phyloP scores from a whole-genome alignment of 306 rosid genomes.

The Rosa lucieae region DNA sequence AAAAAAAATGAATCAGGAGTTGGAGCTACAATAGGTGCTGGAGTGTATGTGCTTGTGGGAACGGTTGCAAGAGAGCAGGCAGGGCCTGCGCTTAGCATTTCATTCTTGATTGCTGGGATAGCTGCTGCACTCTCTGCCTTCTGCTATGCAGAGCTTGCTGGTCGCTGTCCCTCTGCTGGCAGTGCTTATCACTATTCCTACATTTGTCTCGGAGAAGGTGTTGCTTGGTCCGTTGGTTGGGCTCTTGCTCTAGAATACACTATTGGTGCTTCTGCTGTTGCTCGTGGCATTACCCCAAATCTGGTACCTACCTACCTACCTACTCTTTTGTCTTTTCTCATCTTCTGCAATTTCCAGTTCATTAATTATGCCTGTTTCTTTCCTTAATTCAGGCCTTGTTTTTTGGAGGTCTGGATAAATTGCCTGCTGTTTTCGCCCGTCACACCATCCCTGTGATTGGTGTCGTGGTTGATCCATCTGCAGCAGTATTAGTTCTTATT shows the following conservation, averaged over 20 bases:
- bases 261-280: conserved; percentile 79
- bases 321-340: neutral
- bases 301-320: conserved; percentile 38
- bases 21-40: conserved; percentile 93
- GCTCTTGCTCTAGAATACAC: conserved; percentile 80
- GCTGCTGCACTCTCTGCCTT: conserved; percentile 92
- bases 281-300: conserved; percentile 90
- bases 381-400: conserved; percentile 54
- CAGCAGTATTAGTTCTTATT: conserved; percentile 52
- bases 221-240: conserved; percentile 91
- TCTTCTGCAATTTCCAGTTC: neutral
- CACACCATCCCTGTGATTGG: conserved; percentile 60
- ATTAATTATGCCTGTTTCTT: conserved; percentile 11
- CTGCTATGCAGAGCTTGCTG: conserved; percentile 90
- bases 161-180: conserved; percentile 95
- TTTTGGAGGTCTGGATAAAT: conserved; percentile 56
- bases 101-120: conserved; percentile 83
- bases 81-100: conserved; percentile 77
- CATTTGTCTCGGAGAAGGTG: conserved; percentile 83
- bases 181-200: conserved; percentile 95
- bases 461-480: conserved; percentile 72
- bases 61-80: conserved; percentile 86
- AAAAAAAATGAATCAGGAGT: conserved; percentile 47
- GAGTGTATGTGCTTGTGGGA: conserved; percentile 92
- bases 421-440: conserved; percentile 57